Evolutionary conservation across 169 alveolate genomes (phyloP).

Genomic region (Plasmodium fragile): DNA sequence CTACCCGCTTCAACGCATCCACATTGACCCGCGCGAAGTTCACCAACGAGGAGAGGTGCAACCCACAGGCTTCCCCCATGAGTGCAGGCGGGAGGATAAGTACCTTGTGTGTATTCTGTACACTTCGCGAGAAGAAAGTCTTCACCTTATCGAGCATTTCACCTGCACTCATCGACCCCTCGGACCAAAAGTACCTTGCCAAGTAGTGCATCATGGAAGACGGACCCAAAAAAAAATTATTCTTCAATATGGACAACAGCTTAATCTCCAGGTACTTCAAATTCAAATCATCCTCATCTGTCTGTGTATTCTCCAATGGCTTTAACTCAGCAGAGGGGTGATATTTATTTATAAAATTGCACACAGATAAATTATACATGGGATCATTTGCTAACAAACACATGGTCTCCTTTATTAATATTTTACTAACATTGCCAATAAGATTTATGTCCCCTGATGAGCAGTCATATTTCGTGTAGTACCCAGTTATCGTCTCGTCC

Average conservation of each 20-base stretch:
- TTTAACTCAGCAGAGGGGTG: constrained; percentile 73
- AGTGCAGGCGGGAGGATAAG: constrained; percentile 62
- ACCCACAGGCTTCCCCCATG: constrained; percentile 36
- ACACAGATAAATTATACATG: constrained; percentile 13
- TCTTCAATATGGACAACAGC: constrained; percentile 47
- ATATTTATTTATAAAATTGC: constrained; percentile 29
- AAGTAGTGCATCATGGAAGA: constrained; percentile 56
- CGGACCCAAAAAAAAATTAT: constrained; percentile 58
- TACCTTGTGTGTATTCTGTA: constrained; percentile 54
- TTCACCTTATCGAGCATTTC: constrained; percentile 20
- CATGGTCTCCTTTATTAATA: constrained; percentile 66
- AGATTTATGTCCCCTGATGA: constrained; percentile 93
- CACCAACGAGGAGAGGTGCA: neutral
- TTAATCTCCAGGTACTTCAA: constrained; percentile 58
- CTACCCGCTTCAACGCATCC: neutral
- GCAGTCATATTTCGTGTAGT: constrained; percentile 94
- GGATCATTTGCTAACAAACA: constrained; percentile 61
- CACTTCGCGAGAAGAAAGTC: constrained; percentile 30
- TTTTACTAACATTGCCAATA: constrained; percentile 91
- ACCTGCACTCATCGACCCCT: neutral
- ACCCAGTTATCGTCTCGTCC: constrained; percentile 88
- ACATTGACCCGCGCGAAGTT: constrained; percentile 36
- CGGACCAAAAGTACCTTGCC: constrained; percentile 48
- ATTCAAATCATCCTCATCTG: constrained; percentile 57
- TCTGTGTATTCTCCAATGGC: constrained; percentile 62